These are phyloP conservation scores for Geotrichum fermentans DNA, from an alignment of 1,139 yeast genomes.

Conservation along the genomic window DNA sequence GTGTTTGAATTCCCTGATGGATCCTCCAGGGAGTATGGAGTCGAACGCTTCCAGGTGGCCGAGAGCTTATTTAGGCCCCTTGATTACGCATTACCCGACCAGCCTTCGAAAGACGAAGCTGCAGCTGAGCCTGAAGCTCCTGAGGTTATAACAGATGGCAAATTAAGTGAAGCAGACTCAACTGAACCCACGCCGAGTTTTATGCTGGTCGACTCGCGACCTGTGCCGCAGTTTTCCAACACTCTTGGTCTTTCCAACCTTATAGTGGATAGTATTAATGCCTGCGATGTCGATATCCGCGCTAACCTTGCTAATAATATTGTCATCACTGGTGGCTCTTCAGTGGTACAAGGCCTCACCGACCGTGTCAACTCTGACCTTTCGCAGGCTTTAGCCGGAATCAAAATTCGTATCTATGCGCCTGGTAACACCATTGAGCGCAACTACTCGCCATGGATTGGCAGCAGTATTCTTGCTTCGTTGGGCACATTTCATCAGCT, in stretches of 20 bases:
- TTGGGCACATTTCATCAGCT: slow-evolving; percentile 95
- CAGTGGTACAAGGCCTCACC: slow-evolving; percentile 81
- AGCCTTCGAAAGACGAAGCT: slow-evolving; percentile 16
- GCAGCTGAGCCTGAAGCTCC: slow-evolving; percentile 22
- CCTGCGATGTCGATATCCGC: slow-evolving; percentile 81
- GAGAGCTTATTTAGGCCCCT: slow-evolving; percentile 62
- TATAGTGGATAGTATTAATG: slow-evolving; percentile 58
- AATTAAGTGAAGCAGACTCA: slow-evolving; percentile 11
- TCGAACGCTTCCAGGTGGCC: slow-evolving; percentile 64
- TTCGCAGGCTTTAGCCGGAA: slow-evolving; percentile 74
- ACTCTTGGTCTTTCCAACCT: slow-evolving; percentile 61
- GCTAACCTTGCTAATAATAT: slow-evolving; percentile 90
- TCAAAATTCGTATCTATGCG: slow-evolving; percentile 82
- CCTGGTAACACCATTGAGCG: slow-evolving; percentile 83
- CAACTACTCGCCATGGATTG: slow-evolving; percentile 86
- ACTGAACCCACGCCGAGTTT: slow-evolving; percentile 18
- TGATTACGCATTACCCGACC: slow-evolving; percentile 20
- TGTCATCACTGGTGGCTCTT: slow-evolving; percentile 84
- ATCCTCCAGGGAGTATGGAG: slow-evolving; percentile 46
- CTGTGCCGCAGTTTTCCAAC: slow-evolving; percentile 19
- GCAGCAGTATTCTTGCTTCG: slow-evolving; percentile 88
- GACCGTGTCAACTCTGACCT: slow-evolving; percentile 77
- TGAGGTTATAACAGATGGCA: slow-evolving; percentile 20
- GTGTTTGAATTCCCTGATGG: slow-evolving; percentile 81
- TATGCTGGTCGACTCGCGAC: slow-evolving; percentile 20